A percentile compares a stretch with the other conserved stretches of the same genome.
Evolutionary conservation across 2,329 filamentous ascomycete genomes (phyloP).

Genomic region (Fusarium pseudocircinatum): DNA sequence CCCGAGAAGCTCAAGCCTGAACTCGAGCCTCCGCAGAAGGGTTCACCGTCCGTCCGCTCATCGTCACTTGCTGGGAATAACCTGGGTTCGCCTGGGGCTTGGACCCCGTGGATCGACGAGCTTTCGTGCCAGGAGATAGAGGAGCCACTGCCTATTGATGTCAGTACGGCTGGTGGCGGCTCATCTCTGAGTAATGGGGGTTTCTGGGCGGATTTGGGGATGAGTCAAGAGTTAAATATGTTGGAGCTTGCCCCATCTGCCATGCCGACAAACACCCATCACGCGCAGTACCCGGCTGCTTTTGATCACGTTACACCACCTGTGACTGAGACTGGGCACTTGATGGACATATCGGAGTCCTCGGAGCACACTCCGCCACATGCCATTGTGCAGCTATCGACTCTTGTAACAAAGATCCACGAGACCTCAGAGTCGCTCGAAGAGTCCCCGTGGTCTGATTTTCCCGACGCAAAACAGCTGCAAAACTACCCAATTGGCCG

Average conservation of each 20-base stretch:
- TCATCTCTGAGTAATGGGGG: neutral
- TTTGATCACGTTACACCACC: neutral
- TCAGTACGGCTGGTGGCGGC: neutral
- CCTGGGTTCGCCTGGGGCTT: neutral
- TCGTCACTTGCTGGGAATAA: neutral
- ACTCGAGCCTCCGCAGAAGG: accelerated
- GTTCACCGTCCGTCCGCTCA: neutral
- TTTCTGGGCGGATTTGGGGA: neutral
- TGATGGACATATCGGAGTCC: neutral
- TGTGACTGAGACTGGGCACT: neutral
- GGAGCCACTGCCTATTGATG: neutral
- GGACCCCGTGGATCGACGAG: neutral
- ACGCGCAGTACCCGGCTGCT: neutral
- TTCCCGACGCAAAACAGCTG: neutral
- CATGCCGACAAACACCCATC: neutral
- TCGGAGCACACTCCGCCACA: neutral
- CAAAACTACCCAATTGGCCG: neutral
- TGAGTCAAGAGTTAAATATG: neutral
- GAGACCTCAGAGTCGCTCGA: neutral
- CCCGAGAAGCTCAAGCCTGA: neutral
- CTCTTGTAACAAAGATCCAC: neutral
- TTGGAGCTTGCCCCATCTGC: neutral
- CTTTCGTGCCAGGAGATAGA: neutral
- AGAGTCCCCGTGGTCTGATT: neutral
- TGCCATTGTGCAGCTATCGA: neutral